Conservation (phyloP, 139 green algal species). For the Zygnema circumcarinatum region DNA sequence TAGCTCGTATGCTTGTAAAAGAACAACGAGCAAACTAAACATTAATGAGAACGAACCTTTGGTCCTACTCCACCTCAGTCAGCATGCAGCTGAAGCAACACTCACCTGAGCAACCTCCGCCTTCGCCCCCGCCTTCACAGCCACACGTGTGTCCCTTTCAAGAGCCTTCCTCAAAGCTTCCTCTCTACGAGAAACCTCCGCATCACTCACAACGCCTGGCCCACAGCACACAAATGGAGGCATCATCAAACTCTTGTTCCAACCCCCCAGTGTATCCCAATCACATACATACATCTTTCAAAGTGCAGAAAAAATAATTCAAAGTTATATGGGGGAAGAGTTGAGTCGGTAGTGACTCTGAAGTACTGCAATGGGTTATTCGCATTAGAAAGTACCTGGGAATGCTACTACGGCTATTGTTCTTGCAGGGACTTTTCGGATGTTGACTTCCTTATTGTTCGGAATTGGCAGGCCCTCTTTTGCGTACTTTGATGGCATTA, state of each 20-base stretch:
- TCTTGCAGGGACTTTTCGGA: constrained; percentile 16
- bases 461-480: not conserved
- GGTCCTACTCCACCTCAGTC: not conserved
- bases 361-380: not conserved
- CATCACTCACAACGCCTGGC: constrained; percentile 15
- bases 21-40: not conserved
- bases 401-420: constrained; percentile 36
- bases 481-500: constrained; percentile 27
- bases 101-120: constrained; percentile 27
- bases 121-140: not conserved
- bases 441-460: not conserved
- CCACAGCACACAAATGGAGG: not conserved
- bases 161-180: not conserved
- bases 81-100: not conserved
- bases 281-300: not conserved
- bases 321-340: not conserved
- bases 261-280: not conserved
- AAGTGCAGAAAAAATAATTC: not conserved
- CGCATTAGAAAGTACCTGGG: constrained; percentile 14
- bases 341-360: not conserved
- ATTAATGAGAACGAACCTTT: not conserved
- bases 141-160: not conserved
- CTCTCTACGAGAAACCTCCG: not conserved
- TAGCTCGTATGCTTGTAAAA: not conserved
- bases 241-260: not conserved